Conservation (phyloP, 2,329 filamentous ascomycete genomes). For the Penicillium sp. region DNA sequence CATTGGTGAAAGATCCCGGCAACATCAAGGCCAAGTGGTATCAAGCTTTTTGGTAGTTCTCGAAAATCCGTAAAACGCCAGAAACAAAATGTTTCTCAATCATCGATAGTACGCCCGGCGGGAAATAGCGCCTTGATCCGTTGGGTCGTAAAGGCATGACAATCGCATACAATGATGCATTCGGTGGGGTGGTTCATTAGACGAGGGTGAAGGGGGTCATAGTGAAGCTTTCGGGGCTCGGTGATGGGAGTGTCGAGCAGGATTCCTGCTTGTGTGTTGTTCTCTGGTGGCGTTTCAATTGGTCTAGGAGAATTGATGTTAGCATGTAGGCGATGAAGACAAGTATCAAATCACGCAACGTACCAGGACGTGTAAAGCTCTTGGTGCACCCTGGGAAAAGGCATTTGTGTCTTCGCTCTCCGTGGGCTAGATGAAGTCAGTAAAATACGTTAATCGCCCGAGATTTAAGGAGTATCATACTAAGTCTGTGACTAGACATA, state of each 20-base stretch:
- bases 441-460: neutral
- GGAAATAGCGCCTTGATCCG: slow-evolving; percentile 1
- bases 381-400: slow-evolving; percentile 41
- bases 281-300: slow-evolving; percentile 43
- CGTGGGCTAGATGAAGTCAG: slow-evolving; percentile 35
- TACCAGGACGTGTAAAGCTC: slow-evolving; percentile 48
- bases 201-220: slow-evolving; percentile 19
- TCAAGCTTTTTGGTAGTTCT: slow-evolving; percentile 3
- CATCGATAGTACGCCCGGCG: slow-evolving; percentile 12
- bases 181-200: slow-evolving; percentile 10
- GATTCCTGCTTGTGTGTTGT: slow-evolving; percentile 38
- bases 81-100: neutral
- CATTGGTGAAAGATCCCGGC: neutral
- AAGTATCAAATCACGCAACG: neutral
- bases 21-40: slow-evolving; percentile 1
- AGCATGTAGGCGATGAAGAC: neutral
- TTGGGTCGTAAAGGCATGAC: slow-evolving; percentile 11
- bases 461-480: slow-evolving; percentile 26
- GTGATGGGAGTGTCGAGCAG: slow-evolving; percentile 23
- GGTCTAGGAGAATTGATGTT: slow-evolving; percentile 28
- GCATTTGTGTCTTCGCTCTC: slow-evolving; percentile 46
- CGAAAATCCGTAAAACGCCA: slow-evolving; percentile 6
- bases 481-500: slow-evolving; percentile 47
- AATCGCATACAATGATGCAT: slow-evolving; percentile 7
- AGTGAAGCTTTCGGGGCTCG: slow-evolving; percentile 25